phyloP scores from a whole-genome alignment of 1,284 basidiomycete genomes.

The Coniferiporia weirii region DNA sequence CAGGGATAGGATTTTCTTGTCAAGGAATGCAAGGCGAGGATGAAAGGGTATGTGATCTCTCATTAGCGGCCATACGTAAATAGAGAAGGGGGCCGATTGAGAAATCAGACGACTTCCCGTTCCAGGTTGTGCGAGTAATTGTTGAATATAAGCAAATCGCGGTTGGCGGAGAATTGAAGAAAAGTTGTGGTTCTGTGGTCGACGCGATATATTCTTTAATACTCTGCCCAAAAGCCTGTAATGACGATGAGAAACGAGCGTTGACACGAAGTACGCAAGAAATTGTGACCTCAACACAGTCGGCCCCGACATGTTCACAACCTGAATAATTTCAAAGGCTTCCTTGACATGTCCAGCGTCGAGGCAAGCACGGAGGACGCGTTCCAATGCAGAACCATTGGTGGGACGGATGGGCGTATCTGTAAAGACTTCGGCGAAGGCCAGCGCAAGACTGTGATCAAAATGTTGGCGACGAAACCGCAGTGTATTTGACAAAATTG shows the following conservation, averaged over 20 bases:
- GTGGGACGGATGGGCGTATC: slow-evolving; percentile 4
- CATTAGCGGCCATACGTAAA: slow-evolving; percentile 14
- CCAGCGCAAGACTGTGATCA: background rate
- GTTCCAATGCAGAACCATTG: background rate
- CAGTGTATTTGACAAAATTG: background rate
- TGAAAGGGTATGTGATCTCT: slow-evolving; percentile 12
- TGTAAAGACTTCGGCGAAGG: slow-evolving; percentile 2
- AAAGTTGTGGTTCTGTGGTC: background rate
- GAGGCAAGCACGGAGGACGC: slow-evolving; percentile 4
- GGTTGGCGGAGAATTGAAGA: slow-evolving; percentile 1
- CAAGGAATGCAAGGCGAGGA: slow-evolving; percentile 7
- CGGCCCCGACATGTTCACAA: background rate
- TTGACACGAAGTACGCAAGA: background rate
- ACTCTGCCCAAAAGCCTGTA: slow-evolving; percentile 8
- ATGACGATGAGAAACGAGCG: slow-evolving; percentile 9
- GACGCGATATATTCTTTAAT: slow-evolving; percentile 1
- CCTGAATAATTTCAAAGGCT: slow-evolving; percentile 1
- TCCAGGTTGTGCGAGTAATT: background rate
- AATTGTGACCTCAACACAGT: slow-evolving; percentile 8
- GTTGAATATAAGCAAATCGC: slow-evolving; percentile 3
- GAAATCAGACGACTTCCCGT: slow-evolving; percentile 1
- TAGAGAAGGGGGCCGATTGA: slow-evolving; percentile 15
- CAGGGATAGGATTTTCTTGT: slow-evolving; percentile 12
- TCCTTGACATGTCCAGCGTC: background rate
- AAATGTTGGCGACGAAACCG: background rate